Base-by-base conservation (phyloP, 805 yeast species). In the Wickerhamomyces xylosicus region DNA sequence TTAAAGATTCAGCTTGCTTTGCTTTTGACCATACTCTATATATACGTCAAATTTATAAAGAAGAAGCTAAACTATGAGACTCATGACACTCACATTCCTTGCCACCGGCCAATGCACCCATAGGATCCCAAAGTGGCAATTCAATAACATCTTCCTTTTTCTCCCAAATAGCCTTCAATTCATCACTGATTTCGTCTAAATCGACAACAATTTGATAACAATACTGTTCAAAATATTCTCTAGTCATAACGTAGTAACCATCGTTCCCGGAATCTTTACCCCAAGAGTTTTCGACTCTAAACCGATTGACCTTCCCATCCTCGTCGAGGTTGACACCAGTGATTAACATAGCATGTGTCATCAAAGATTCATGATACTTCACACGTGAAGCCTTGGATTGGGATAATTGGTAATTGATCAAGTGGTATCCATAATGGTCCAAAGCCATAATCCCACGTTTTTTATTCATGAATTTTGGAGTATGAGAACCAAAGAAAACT, bases 301-400 rank as follows among this genome's bases (percentile, higher is more conserved):
- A 81, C 47, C 85, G 68, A 20, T 72, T 61, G 19, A 86, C 85
- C 43, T 67, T 64, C 6, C 79, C 80, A 2, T 47, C 42, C 11
- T 67, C 74, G 46, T 80, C 86, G 29, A 85, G 62, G 57, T 85
- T 87, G 35, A 83, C 90, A 25, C 78, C 95, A 11, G 87, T 79
- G 52, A 85, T 74, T 18, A 78, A 70, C 95, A 85, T 85, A 29
- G 95, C 95, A 53, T 85, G 95, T 14, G 94, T 85, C 94, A 85
- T 84, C 46, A 76, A 63, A 19, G 87, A 79, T 46, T 85, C 77
- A 41, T 76, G 77, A 47, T 81, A 78, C 43, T 67, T 61, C 44
- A 86, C 77, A 46, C 95, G 67, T 37, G 85, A 79, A 17, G 76
- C 76, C 64, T 86, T 85, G 37, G 57, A 44, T 50, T 72, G 66